A percentile compares a stretch with the other conserved stretches of the same genome.
These are phyloP conservation scores for Mycena chlorophos DNA, from an alignment of 768 basidiomycete genomes.

Conservation along the genomic window DNA sequence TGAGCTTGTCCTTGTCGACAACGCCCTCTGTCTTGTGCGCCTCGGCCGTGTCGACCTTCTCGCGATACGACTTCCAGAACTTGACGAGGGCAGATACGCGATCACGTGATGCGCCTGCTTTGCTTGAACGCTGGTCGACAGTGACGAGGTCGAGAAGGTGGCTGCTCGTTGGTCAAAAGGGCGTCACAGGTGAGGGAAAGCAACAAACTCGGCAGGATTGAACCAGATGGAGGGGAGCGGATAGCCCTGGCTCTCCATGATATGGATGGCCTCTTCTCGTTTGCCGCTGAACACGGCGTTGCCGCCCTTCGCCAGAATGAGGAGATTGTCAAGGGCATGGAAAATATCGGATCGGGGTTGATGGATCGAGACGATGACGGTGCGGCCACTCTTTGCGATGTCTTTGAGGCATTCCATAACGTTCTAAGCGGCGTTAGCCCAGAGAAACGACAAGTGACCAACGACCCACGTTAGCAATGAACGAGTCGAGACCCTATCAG, in stretches of 20 bases:
- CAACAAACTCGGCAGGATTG: constrained; percentile 42
- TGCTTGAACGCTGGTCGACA: constrained; percentile 19
- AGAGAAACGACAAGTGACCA: not conserved
- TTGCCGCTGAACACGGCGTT: constrained; percentile 26
- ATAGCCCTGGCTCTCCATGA: constrained; percentile 36
- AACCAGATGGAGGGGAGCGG: constrained; percentile 34
- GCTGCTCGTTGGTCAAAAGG: constrained; percentile 14
- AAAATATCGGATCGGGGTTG: constrained; percentile 33
- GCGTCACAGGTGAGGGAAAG: constrained; percentile 33
- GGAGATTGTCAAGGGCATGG: constrained; percentile 24
- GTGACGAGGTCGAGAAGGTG: constrained; percentile 20
- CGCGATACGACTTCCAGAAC: constrained; percentile 20
- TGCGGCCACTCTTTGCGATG: constrained; percentile 41
- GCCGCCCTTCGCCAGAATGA: constrained; percentile 27
- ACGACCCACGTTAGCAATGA: constrained; percentile 34
- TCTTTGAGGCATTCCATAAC: constrained; percentile 44
- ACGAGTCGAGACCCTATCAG: constrained; percentile 41
- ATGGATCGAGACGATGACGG: constrained; percentile 37
- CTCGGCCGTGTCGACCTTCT: constrained; percentile 14
- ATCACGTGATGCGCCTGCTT: constrained; percentile 9
- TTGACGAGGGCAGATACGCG: constrained; percentile 14
- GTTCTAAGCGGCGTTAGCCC: constrained; percentile 21
- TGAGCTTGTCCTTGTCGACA: not conserved
- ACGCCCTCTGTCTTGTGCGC: constrained; percentile 9
- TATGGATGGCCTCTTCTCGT: constrained; percentile 29